phyloP scores from a whole-genome alignment of 2,329 filamentous ascomycete genomes.

The Botrytis paeoniae region DNA sequence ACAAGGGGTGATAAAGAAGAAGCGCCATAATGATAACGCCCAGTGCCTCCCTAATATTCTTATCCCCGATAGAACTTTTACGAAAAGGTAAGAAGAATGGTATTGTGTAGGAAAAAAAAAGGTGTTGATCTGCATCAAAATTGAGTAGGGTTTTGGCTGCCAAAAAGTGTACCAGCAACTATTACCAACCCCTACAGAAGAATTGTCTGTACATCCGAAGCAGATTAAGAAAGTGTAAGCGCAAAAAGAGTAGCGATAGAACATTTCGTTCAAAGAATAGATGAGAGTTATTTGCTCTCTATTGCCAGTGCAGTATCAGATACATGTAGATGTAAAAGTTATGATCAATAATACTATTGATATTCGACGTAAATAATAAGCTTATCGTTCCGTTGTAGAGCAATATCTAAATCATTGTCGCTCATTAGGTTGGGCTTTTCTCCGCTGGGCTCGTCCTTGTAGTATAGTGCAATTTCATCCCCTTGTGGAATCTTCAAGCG shows the following conservation, averaged over 20 bases:
- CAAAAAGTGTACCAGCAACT: slow-evolving; percentile 22
- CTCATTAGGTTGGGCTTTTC: slow-evolving; percentile 72
- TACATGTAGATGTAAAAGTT: neutral
- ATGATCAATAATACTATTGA: slow-evolving; percentile 24
- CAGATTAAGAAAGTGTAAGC: slow-evolving; percentile 35
- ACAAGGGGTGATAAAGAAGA: slow-evolving; percentile 15
- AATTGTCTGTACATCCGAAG: slow-evolving; percentile 34
- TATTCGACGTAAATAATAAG: slow-evolving; percentile 70
- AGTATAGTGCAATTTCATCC: slow-evolving; percentile 75
- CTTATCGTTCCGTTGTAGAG: slow-evolving; percentile 82
- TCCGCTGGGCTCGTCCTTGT: slow-evolving; percentile 71
- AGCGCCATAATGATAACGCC: slow-evolving; percentile 26
- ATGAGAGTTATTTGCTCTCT: slow-evolving; percentile 7
- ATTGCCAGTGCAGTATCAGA: slow-evolving; percentile 17
- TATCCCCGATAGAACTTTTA: slow-evolving; percentile 22
- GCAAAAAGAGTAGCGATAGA: slow-evolving; percentile 18
- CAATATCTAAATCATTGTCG: slow-evolving; percentile 77
- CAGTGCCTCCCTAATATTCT: slow-evolving; percentile 26
- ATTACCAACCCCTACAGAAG: slow-evolving; percentile 29
- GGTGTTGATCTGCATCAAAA: slow-evolving; percentile 25
- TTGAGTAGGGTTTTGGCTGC: slow-evolving; percentile 31
- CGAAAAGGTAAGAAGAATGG: slow-evolving; percentile 21
- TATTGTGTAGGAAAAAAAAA: slow-evolving; percentile 13
- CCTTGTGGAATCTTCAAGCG: slow-evolving; percentile 69
- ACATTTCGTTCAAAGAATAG: slow-evolving; percentile 11